Percentiles rank a stretch among this genome's conserved stretches.
Conservation (phyloP, 2,329 filamentous ascomycete species). For the Emericellopsis cladophorae region DNA sequence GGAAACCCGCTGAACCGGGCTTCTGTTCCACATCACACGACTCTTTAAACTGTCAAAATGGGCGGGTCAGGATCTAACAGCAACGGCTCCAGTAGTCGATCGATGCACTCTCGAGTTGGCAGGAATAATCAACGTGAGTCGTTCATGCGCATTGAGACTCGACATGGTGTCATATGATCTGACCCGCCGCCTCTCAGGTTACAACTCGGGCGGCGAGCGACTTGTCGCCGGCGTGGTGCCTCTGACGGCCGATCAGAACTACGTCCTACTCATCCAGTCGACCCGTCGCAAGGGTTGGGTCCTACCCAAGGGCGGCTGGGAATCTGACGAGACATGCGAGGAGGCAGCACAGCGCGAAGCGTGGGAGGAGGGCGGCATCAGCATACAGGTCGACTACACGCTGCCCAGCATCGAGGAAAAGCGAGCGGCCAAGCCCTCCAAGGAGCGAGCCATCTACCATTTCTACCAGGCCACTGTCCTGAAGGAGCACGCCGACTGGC, state of each 20-base stretch:
- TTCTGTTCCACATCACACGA: not conserved
- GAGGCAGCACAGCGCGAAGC: constrained; percentile 82
- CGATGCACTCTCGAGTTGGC: constrained; percentile 64
- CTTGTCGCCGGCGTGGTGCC: constrained; percentile 92
- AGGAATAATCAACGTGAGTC: constrained; percentile 75
- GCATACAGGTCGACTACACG: constrained; percentile 72
- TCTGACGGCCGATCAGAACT: constrained; percentile 71
- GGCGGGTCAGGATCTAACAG: constrained; percentile 16
- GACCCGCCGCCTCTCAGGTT: constrained; percentile 45
- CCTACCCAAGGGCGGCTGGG: constrained; percentile 94
- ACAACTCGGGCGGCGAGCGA: constrained; percentile 82
- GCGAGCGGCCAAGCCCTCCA: constrained; percentile 62
- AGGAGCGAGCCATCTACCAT: constrained; percentile 53
- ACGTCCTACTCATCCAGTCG: constrained; percentile 88
- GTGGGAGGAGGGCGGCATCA: constrained; percentile 95
- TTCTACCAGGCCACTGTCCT: constrained; percentile 85
- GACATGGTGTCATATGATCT: constrained; percentile 1
- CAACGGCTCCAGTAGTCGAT: constrained; percentile 27
- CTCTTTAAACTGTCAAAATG: constrained; percentile 11
- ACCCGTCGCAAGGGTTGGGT: constrained; percentile 89
- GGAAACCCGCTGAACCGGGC: not conserved
- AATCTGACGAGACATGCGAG: constrained; percentile 79
- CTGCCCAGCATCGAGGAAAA: constrained; percentile 79
- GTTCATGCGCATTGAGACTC: not conserved
- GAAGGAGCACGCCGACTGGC: constrained; percentile 78